Evolutionary conservation across 352 stramenopile genomes (phyloP).

Genomic region (Phytopythium montanum): DNA sequence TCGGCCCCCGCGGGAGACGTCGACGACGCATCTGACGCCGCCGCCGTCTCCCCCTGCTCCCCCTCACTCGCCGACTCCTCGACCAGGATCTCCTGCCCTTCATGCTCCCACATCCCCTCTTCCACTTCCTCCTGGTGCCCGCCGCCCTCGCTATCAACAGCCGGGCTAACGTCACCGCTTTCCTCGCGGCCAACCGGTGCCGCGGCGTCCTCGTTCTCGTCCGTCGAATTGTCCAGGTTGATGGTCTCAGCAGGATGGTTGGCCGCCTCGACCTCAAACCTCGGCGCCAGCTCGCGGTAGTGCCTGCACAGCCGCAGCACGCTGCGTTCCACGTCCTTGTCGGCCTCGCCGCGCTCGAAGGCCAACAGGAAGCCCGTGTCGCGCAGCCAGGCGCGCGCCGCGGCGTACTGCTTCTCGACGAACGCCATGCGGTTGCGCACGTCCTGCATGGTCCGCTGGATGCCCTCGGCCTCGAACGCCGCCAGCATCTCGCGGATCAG

Average conservation of each 20-base stretch:
- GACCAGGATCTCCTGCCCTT: background rate
- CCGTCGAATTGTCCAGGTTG: constrained; percentile 7
- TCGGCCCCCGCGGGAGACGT: background rate
- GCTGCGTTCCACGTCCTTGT: constrained; percentile 9
- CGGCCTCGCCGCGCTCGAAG: constrained; percentile 9
- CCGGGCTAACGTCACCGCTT: background rate
- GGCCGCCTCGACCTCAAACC: background rate
- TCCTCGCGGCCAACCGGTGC: constrained; percentile 5
- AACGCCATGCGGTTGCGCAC: constrained; percentile 14
- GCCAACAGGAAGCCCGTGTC: constrained; percentile 11
- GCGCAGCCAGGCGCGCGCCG: constrained; percentile 13
- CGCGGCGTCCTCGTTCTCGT: constrained; percentile 12
- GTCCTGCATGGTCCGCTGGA: constrained; percentile 12
- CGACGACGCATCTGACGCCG: background rate
- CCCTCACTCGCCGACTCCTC: background rate
- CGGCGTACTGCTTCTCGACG: constrained; percentile 16
- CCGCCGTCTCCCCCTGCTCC: constrained; percentile 2
- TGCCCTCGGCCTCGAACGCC: constrained; percentile 13
- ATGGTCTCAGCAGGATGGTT: constrained; percentile 1
- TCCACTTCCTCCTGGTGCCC: constrained; percentile 9
- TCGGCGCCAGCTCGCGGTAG: constrained; percentile 23
- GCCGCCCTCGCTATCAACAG: background rate
- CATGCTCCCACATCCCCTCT: constrained; percentile 14
- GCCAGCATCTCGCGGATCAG: constrained; percentile 14
- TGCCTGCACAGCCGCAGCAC: constrained; percentile 20